Evolutionary conservation across 768 basidiomycete species (phyloP), one percentile per base, ranked within the genome.

Genomic region (Suillus subalutaceus): DNA sequence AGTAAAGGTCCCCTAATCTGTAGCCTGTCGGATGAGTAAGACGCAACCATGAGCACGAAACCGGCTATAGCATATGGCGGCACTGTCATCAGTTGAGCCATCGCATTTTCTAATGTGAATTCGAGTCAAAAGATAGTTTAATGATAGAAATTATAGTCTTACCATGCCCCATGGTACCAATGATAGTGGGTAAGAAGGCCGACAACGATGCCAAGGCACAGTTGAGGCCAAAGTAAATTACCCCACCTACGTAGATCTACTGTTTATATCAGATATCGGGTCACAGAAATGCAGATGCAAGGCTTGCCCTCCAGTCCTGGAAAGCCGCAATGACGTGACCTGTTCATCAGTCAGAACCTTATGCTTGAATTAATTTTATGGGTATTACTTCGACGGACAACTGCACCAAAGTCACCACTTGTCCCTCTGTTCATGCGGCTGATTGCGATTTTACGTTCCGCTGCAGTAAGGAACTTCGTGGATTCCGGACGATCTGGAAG

Each of bases 111-210:
- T 73, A 40, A 38, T 13, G 26, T 69, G 44, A 63, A 44, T 26
- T 15, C 6, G 38, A 30, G 20, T 26, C 4, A 32, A 8, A 50
- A 18, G 55, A 26, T 46, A 15, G n/a, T 13, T 30, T 20, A 10
- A 43, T 13, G 10, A 3, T 0, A 26, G 12, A n/a, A 38, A 2
- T 20, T 1, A 26, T 58, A 48, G 56, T 69, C 81, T 35, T 69
- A 85, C 83, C 80, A 70, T 78, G 78, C 9, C 82, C 83, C 72
- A 85, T 83, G 0, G 83, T 85, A 66, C 76, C 79, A 37, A 87
- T 84, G 69, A 87, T 85, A 0, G 85, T 86, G 2, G 86, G 86
- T 26, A 87, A 73, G 74, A 87, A 87, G 1, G 86, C 83, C 3
- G 82, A 81, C 9, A 83, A 77, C 8, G 85, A 85, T 20, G 83